Conservation (phyloP, 352 stramenopile species). For the Thalassiosira sp. region DNA sequence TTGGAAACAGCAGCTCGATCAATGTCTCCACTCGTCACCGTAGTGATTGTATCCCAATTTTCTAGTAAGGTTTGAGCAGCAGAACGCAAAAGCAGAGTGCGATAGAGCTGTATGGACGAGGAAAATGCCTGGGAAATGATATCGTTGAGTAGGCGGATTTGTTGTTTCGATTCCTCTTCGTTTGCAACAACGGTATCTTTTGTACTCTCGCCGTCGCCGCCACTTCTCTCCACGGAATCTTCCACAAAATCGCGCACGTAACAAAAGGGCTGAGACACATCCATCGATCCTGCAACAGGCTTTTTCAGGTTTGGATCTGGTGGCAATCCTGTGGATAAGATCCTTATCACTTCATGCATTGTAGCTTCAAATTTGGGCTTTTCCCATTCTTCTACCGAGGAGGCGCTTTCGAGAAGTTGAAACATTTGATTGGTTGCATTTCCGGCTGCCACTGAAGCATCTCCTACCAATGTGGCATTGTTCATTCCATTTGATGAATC, state of each 20-base stretch:
- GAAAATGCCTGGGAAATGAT: slow-evolving; percentile 37
- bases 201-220: not conserved
- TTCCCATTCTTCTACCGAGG: slow-evolving; percentile 24
- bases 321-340: slow-evolving; percentile 36
- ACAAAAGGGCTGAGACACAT: slow-evolving; percentile 33
- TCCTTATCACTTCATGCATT: slow-evolving; percentile 50
- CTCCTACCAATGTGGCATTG: not conserved
- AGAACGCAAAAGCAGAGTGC: slow-evolving; percentile 53
- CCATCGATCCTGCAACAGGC: slow-evolving; percentile 32
- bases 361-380: slow-evolving; percentile 45
- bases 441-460: slow-evolving; percentile 4
- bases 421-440: slow-evolving; percentile 32
- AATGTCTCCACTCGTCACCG: slow-evolving; percentile 70
- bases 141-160: slow-evolving; percentile 34
- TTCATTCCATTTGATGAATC: not conserved
- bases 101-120: slow-evolving; percentile 42
- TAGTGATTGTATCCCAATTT: slow-evolving; percentile 65
- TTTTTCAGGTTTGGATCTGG: slow-evolving; percentile 33
- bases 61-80: slow-evolving; percentile 56
- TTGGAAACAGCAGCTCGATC: slow-evolving; percentile 71
- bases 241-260: slow-evolving; percentile 46
- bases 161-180: slow-evolving; percentile 8
- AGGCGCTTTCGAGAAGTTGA: slow-evolving; percentile 30
- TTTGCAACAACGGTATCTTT: not conserved
- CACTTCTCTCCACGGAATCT: not conserved